These are phyloP conservation scores for Salvia miltiorrhiza DNA, from an alignment of 257 asterid species.

Conservation along the genomic window DNA sequence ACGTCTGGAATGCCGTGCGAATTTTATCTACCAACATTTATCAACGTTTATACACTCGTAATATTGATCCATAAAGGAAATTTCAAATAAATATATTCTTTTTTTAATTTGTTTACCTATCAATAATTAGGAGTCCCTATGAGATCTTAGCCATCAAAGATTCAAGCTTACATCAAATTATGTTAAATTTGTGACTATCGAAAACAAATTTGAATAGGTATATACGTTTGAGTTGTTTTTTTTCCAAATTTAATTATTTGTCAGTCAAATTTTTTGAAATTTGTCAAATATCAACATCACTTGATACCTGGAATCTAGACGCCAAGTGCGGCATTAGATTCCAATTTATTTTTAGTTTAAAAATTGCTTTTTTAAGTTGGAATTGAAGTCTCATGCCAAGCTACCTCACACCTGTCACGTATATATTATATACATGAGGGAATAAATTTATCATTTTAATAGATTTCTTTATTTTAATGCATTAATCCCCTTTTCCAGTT, in stretches of 20 bases:
- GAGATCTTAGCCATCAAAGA: no score
- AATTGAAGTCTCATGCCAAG: slow-evolving; percentile 19
- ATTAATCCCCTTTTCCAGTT: not conserved
- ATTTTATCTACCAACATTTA: no score
- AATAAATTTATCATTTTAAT: not conserved
- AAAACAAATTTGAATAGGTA: not conserved
- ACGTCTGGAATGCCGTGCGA: no score
- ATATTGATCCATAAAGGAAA: no score
- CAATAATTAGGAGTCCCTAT: no score
- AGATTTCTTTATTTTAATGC: not conserved
- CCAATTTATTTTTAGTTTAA: slow-evolving; percentile 14
- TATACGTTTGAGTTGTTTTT: not conserved
- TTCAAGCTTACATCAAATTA: not conserved
- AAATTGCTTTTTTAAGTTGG: not conserved
- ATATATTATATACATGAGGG: not conserved
- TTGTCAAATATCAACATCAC: not conserved
- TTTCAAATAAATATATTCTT: no score
- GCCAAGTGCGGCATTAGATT: slow-evolving; percentile 23
- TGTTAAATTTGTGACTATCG: not conserved
- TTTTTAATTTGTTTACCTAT: no score
- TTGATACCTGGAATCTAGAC: slow-evolving; percentile 24
- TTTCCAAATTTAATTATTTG: not conserved
- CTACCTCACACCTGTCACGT: slow-evolving; percentile 12
- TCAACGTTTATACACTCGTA: no score
- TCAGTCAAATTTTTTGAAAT: not conserved